Evolutionary conservation across 352 stramenopile species (phyloP).

Genomic region (Globisporangium nunn): DNA sequence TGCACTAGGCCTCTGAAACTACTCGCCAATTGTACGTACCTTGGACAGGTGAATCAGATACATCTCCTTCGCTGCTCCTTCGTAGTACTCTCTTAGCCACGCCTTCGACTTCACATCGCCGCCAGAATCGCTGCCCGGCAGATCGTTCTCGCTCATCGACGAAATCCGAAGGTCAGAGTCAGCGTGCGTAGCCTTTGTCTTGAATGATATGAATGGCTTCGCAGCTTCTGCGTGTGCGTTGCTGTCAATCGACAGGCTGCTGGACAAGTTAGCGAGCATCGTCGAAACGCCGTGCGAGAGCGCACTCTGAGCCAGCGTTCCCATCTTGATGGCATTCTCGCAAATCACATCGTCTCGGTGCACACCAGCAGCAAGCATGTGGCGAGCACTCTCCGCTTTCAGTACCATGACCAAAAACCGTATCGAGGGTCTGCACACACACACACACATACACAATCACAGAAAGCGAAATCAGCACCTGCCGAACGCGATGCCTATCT

Average conservation of each 20-base stretch:
- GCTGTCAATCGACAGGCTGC: slow-evolving; percentile 64
- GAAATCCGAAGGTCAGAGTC: slow-evolving; percentile 9
- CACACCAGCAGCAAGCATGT: slow-evolving; percentile 77
- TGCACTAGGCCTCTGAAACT: background rate
- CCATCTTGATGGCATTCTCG: slow-evolving; percentile 87
- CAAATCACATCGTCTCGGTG: slow-evolving; percentile 78
- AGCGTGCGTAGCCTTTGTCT: slow-evolving; percentile 28
- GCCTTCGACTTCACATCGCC: slow-evolving; percentile 1
- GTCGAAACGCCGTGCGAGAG: slow-evolving; percentile 74
- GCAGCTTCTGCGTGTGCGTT: slow-evolving; percentile 10
- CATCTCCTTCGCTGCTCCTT: slow-evolving; percentile 76
- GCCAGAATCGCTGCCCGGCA: background rate
- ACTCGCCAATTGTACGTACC: slow-evolving; percentile 10
- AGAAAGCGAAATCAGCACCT: too few species aligned
- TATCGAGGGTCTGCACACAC: slow-evolving; percentile 27
- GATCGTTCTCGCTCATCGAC: slow-evolving; percentile 1
- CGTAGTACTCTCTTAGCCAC: slow-evolving; percentile 75
- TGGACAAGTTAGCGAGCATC: slow-evolving; percentile 79
- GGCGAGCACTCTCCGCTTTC: slow-evolving; percentile 61
- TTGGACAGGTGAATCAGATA: slow-evolving; percentile 78
- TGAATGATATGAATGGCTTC: slow-evolving; percentile 12
- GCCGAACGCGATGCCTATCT: too few species aligned
- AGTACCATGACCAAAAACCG: slow-evolving; percentile 75
- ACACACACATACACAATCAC: slow-evolving; percentile 4
- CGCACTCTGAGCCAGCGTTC: slow-evolving; percentile 68